Conservation (phyloP, 106 monocot species). For the Ottelia alismoides region DNA sequence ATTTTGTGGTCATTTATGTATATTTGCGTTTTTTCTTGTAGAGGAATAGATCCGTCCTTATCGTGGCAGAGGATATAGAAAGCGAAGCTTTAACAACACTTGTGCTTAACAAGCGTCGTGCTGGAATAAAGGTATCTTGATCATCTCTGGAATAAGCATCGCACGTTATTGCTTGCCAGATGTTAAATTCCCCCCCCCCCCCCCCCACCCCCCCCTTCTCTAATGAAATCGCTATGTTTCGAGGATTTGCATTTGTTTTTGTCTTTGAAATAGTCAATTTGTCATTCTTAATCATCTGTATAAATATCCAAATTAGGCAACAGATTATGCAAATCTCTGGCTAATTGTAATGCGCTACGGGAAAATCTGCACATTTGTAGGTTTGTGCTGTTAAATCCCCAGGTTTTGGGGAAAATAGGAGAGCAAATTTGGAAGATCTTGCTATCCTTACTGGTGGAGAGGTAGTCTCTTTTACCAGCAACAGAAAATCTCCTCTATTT, state of each 20-base stretch:
- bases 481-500: neutral
- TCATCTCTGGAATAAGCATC: too few relatives aligned
- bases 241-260: too few relatives aligned
- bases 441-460: constrained; percentile 85
- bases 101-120: constrained; percentile 75
- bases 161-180: too few relatives aligned
- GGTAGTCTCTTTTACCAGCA: constrained; percentile 21
- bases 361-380: too few relatives aligned
- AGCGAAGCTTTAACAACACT: constrained; percentile 64
- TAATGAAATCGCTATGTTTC: too few relatives aligned
- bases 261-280: too few relatives aligned
- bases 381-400: constrained; percentile 93
- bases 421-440: constrained; percentile 87
- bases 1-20: neutral
- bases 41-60: constrained; percentile 67
- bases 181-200: too few relatives aligned
- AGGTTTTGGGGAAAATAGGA: constrained; percentile 94
- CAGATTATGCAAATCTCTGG: too few relatives aligned
- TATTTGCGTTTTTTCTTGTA: constrained; percentile 5
- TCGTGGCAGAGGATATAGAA: constrained; percentile 85
- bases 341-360: too few relatives aligned
- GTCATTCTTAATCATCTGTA: too few relatives aligned
- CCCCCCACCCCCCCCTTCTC: too few relatives aligned
- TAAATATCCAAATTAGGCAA: too few relatives aligned
- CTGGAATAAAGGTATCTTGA: constrained; percentile 83